Base-by-base conservation (phyloP, 495 filamentous ascomycete genomes). In the Penicillium subrubescens region DNA sequence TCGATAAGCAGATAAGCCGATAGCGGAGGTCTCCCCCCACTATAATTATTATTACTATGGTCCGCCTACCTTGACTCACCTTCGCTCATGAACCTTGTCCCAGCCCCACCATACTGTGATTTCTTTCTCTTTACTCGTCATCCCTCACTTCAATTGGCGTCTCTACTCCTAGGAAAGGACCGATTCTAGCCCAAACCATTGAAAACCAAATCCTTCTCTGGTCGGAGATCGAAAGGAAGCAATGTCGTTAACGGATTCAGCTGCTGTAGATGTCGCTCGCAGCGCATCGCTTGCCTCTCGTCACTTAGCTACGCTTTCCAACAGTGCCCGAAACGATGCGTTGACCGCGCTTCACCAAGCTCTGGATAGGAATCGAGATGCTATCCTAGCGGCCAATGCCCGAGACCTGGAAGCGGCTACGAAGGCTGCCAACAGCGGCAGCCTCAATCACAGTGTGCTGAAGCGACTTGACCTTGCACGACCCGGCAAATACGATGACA, bases 401-500 rank as follows among this genome's bases (percentile, higher is more conserved):
- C 84, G 82, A 64, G 95, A 99, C 74, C 81, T 98, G 37, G 84
- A 87, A 64, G 76, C 84, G 10, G 96, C 96, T 25, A 84, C 82
- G 37, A 81, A 85, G 64, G 90, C 91, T 48, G 92, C 89, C 12
- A 85, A 86, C 25, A 83, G 84, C 64, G 94, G 94, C 44, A 79
- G 87, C 58, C 76, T 98, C 25, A 96, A 88, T 69, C 84, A 90
- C 67, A 96, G 92, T 73, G 83, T 99, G 19, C 83, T 98, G n/a
- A 95, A 97, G 69, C 83, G 95, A 66, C 82, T 99, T 57, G 94
- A 98, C 68, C 79, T 99, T 12, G 86, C 88, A 10, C 89, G 90
- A 72, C 85, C 86, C 58, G 93, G 94, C 43, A 98, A 99, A 81
- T 99, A 88, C 84, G 92, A 97, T 68, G 95, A 97, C 68, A 99